Conservation (phyloP, 495 filamentous ascomycete species). For the Penicillium riverlandense region DNA sequence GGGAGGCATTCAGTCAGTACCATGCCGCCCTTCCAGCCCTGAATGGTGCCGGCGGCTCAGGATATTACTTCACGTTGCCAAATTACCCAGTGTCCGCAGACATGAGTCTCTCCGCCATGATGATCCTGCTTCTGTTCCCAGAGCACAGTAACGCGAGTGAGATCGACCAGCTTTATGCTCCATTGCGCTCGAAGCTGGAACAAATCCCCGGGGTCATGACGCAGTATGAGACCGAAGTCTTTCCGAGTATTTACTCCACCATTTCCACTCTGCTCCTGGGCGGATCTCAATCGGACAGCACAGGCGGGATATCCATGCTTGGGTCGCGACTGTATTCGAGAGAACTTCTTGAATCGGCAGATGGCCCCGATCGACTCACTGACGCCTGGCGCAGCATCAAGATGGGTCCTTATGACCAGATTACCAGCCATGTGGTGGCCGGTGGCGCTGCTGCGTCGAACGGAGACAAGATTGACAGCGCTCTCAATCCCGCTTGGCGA, state of each 20-base stretch:
- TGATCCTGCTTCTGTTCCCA: constrained; percentile 14
- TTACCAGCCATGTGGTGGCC: constrained; percentile 22
- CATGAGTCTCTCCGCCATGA: constrained; percentile 8
- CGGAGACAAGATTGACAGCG: constrained; percentile 19
- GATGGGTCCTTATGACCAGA: constrained; percentile 1
- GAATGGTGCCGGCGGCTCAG: constrained; percentile 26
- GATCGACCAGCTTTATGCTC: constrained; percentile 10
- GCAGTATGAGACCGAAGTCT: constrained; percentile 3
- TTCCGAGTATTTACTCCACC: constrained; percentile 15
- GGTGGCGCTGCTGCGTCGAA: constrained; percentile 24
- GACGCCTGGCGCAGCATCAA: constrained; percentile 13
- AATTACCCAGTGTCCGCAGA: constrained; percentile 9
- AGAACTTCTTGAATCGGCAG: constrained; percentile 15
- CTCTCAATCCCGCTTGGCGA: constrained; percentile 33
- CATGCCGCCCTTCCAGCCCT: constrained; percentile 23
- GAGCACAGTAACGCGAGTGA: constrained; percentile 13
- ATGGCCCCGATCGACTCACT: constrained; percentile 17
- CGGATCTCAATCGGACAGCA: constrained; percentile 11
- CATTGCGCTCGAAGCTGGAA: constrained; percentile 10
- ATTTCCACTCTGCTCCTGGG: constrained; percentile 8
- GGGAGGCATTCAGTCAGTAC: constrained; percentile 23
- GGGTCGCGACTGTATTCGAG: constrained; percentile 25
- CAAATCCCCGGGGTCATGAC: constrained; percentile 7
- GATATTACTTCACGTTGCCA: constrained; percentile 29
- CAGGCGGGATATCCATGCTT: constrained; percentile 8